Evolutionary conservation across 345 rosid genomes (phyloP).

Genomic region (Arabidopsis arenosa): DNA sequence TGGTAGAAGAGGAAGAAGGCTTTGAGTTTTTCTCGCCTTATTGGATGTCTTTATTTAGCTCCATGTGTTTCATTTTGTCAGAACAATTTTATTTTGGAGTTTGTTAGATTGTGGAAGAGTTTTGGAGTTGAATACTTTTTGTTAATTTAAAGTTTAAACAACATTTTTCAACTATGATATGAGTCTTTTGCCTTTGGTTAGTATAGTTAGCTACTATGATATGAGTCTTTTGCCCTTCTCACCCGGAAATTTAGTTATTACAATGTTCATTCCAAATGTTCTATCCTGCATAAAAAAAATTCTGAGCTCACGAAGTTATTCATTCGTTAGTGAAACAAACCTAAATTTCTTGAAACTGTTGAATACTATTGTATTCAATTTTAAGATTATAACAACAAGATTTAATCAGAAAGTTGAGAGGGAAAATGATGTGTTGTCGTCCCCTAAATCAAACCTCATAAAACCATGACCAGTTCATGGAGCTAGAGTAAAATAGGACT

Average conservation of each 20-base stretch:
- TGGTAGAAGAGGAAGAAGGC: conserved; percentile 91
- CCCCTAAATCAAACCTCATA: not conserved
- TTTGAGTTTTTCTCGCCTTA: conserved; percentile 43
- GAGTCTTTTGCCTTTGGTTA: not conserved
- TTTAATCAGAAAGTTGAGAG: not conserved
- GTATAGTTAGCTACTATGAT: no score
- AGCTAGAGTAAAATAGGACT: no score
- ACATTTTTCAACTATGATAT: not conserved
- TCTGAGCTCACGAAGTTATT: not conserved
- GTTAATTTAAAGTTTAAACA: conserved; percentile 10
- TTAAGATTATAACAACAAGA: not conserved
- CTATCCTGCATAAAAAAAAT: no score
- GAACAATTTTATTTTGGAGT: not conserved
- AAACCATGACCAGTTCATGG: not conserved
- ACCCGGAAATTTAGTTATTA: no score
- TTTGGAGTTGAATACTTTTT: conserved; percentile 15
- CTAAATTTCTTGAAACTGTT: not conserved
- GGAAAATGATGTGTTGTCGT: not conserved
- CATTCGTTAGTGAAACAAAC: not conserved
- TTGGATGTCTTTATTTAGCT: conserved; percentile 1
- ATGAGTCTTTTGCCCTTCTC: no score
- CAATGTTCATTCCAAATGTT: no score
- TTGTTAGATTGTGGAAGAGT: conserved; percentile 35
- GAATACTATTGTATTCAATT: not conserved
- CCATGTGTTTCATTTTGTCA: conserved; percentile 28